Conservation (phyloP, 352 stramenopile genomes). For the Phytopythium helicoides region DNA sequence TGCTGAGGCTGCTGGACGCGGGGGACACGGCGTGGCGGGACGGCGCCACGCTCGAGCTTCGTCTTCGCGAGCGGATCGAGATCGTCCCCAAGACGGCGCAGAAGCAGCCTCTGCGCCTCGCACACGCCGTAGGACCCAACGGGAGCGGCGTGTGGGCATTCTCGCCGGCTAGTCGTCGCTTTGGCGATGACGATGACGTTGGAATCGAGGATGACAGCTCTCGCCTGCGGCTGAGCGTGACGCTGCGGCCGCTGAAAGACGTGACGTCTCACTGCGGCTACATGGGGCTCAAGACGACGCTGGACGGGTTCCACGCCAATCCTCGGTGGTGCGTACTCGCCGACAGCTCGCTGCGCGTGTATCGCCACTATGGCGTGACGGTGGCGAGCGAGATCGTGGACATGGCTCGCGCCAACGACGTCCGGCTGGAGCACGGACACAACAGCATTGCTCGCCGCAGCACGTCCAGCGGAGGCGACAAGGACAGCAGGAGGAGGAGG, state of each 20-base stretch:
- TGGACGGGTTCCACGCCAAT: slow-evolving; percentile 60
- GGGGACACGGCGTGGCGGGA: slow-evolving; percentile 40
- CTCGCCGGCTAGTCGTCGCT: neutral
- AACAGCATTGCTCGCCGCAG: neutral
- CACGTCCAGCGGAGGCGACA: neutral
- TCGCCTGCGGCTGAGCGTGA: slow-evolving; percentile 32
- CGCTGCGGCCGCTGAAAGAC: slow-evolving; percentile 46
- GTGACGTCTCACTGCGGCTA: slow-evolving; percentile 60
- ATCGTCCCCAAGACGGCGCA: slow-evolving; percentile 64
- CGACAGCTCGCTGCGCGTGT: slow-evolving; percentile 58
- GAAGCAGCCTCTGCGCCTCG: slow-evolving; percentile 39
- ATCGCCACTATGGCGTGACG: slow-evolving; percentile 72
- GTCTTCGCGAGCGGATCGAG: slow-evolving; percentile 41
- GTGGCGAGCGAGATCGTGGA: slow-evolving; percentile 57
- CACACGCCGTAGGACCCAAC: slow-evolving; percentile 11
- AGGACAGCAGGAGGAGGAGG: neutral
- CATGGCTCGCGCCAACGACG: slow-evolving; percentile 46
- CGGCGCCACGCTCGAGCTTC: slow-evolving; percentile 36
- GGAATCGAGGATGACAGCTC: slow-evolving; percentile 1
- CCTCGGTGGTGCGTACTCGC: slow-evolving; percentile 72
- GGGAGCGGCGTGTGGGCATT: slow-evolving; percentile 5
- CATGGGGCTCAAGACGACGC: slow-evolving; percentile 59
- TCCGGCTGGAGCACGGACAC: slow-evolving; percentile 28
- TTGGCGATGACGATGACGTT: slow-evolving; percentile 6
- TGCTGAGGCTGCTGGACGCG: slow-evolving; percentile 45